These are phyloP conservation scores for Dothiorella sarmentorum DNA, from an alignment of 2,329 filamentous ascomycete genomes.

Conservation along the genomic window DNA sequence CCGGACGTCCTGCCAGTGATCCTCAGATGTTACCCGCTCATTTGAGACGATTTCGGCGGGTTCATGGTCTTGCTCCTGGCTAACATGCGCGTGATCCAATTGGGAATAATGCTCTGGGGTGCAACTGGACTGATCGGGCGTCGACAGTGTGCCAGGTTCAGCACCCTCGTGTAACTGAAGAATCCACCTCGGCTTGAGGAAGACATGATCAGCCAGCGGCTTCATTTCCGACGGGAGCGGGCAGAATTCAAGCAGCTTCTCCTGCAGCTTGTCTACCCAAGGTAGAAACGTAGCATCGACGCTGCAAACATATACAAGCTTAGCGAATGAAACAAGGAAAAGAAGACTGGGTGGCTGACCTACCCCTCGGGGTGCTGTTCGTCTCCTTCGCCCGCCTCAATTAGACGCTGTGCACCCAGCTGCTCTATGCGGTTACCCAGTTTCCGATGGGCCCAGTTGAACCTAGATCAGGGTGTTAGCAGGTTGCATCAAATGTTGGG, in stretches of 20 bases:
- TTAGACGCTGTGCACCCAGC: constrained; percentile 74
- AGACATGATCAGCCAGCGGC: constrained; percentile 70
- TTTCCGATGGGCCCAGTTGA: constrained; percentile 90
- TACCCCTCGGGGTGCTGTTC: constrained; percentile 92
- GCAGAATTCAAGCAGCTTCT: constrained; percentile 62
- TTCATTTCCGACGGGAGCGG: constrained; percentile 65
- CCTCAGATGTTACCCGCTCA: constrained; percentile 65
- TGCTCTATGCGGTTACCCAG: constrained; percentile 79
- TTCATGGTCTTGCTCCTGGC: constrained; percentile 29
- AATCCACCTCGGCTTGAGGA: constrained; percentile 72
- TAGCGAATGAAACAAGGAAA: constrained; percentile 10
- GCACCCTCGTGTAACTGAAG: constrained; percentile 41
- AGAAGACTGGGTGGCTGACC: constrained; percentile 28
- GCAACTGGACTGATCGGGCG: neutral
- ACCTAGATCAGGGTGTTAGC: constrained; percentile 49
- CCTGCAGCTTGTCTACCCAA: constrained; percentile 68
- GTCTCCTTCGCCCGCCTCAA: constrained; percentile 80
- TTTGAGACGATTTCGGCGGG: constrained; percentile 63
- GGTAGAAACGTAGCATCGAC: constrained; percentile 77
- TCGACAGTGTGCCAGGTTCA: neutral
- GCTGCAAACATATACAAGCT: constrained; percentile 32
- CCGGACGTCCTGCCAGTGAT: constrained; percentile 93
- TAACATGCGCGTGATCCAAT: constrained; percentile 3
- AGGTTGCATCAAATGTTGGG: neutral
- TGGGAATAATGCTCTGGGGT: constrained; percentile 4